Base-by-base conservation (phyloP, 805 yeast genomes). In the Wickerhamomyces chambardii region DNA sequence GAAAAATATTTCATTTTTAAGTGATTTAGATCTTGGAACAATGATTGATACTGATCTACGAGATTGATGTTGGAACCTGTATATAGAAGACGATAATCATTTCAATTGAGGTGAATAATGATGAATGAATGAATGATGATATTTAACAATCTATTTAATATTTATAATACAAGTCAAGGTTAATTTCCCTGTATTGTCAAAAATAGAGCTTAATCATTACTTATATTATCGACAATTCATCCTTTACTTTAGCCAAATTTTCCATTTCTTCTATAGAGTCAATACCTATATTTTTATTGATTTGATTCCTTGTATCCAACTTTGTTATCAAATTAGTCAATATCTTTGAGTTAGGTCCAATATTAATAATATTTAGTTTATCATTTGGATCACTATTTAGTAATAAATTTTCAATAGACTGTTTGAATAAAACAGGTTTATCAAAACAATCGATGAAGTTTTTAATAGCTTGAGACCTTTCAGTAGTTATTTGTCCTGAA, bases 1-100 rank as follows among this genome's bases (percentile, higher is more conserved):
- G 4, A 60, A 57, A 6, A 69, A 57, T 6, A 40, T 64, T 28
- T 62, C 59, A 35, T 75, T 85, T 45, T 58, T 83, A 32, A 71
- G 63, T 12, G 74, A 73, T 1, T 48, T 63, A 7, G 84, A 79
- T 51, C 55, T 80, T 17, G 89, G 89, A 4, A 55, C 53, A 21
- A 31, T 40, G 22, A 35, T 47, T 3, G 78, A 73, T 40, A 59
- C 66, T 2, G 76, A 70, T 43, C 40, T 67, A 16, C 39, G 33
- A 28, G 22, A 19, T 19, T 6, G 8, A 6, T 19, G 22, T n/a
- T n/a, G n/a, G n/a, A n/a, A n/a, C n/a, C n/a, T n/a, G n/a, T n/a
- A n/a, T n/a, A n/a, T n/a, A n/a, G n/a, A n/a, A n/a, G n/a, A n/a
- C n/a, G n/a, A n/a, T n/a, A n/a, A n/a, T n/a, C n/a, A n/a, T n/a